Evolutionary conservation across 2,329 filamentous ascomycete species (phyloP).

Genomic region (Hypoxylon sp.): DNA sequence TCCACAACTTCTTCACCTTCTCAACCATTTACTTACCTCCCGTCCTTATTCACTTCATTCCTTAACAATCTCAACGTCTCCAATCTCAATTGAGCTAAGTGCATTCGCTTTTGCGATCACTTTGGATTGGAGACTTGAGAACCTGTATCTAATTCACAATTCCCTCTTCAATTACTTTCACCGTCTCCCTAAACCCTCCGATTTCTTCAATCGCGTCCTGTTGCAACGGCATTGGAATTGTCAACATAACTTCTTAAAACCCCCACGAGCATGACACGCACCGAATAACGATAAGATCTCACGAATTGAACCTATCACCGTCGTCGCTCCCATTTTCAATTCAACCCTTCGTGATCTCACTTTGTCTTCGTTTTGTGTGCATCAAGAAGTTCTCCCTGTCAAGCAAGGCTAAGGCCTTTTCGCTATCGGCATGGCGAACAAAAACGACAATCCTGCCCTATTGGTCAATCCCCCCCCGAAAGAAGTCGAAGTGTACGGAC

Average conservation of each 20-base stretch:
- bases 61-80: slow-evolving; percentile 8
- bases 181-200: neutral
- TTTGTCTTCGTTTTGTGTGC: slow-evolving; percentile 1
- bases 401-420: slow-evolving; percentile 18
- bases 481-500: slow-evolving; percentile 62
- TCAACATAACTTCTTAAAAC: slow-evolving; percentile 25
- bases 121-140: neutral
- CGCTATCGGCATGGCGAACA: slow-evolving; percentile 48
- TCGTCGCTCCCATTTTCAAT: neutral
- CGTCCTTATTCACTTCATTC: slow-evolving; percentile 12
- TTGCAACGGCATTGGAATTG: slow-evolving; percentile 7
- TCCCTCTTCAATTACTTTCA: slow-evolving; percentile 25
- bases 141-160: neutral
- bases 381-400: neutral
- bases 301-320: neutral
- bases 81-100: slow-evolving; percentile 5
- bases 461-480: slow-evolving; percentile 46
- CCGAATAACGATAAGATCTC: slow-evolving; percentile 19
- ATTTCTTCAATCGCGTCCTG: slow-evolving; percentile 12
- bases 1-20: slow-evolving; percentile 29
- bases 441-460: slow-evolving; percentile 50
- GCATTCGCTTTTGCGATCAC: neutral
- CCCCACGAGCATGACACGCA: slow-evolving; percentile 30
- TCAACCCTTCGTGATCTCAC: neutral
- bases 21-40: slow-evolving; percentile 22